Base-by-base conservation (phyloP, 2,329 filamentous ascomycete genomes). In the Leptodontidium sp. region DNA sequence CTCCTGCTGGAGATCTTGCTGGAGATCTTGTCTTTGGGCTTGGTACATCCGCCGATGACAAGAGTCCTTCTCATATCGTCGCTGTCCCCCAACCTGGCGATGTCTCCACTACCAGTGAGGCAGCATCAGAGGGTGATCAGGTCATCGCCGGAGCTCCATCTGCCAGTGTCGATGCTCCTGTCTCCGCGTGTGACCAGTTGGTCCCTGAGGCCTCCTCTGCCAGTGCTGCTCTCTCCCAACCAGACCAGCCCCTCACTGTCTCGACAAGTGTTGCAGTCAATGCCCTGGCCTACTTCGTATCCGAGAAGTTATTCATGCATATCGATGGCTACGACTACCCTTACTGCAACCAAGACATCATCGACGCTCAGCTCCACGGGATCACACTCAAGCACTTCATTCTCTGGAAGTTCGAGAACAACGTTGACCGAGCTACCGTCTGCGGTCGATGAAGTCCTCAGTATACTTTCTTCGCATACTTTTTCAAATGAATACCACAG, bases 341-440 rank as follows among this genome's bases (percentile, higher is more conserved):
- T 14, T 65, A 65, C 17, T 12, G 26, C 52, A 47, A 32, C 24
- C 63, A 65, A 47, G 52, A 58, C 40, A 47, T 47, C 50, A 47
- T 64, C n/a, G 38, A 45, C 17, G 61, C 61, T 24, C 47, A 53
- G 12, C 24, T 45, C 11, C 63, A 47, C 50, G 63, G 53, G 4
- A 65, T 57, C 21, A 32, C 38, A 11, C 38, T 57, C 11, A 40
- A 57, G 50, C 38, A 65, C 2, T 49, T 40, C 35, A 21, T 40
- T 29, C 24, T 65, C 52, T 57, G 50, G 63, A 65, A 58, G 52
- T 55, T 35, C 15, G 35, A 64, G 21, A 65, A 58, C 11, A 50
- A 35, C 29, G 38, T 65, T 47, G 29, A 57, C 26, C 63, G 50
- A 21, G 63, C 38, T 21, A 21, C 50, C 14, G 35, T 59, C 38